These are phyloP conservation scores for Alopecurus myosuroides DNA, from an alignment of 176 grass and related monocot species.

Conservation along the genomic window DNA sequence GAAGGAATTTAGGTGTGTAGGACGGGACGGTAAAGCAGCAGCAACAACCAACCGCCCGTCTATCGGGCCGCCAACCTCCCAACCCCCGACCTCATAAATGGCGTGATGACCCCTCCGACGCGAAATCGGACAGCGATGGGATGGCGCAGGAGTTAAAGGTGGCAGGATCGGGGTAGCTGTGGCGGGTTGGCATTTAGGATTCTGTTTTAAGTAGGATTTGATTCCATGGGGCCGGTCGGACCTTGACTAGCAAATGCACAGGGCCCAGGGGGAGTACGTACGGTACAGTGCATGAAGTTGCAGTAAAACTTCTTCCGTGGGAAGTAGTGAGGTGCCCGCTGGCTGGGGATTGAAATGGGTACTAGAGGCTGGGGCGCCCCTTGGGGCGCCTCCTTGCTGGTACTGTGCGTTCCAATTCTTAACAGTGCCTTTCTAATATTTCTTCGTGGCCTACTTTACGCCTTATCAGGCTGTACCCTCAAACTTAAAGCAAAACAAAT, in stretches of 20 bases:
- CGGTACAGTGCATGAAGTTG: neutral
- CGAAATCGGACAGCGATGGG: neutral
- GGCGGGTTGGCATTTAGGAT: neutral
- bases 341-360: neutral
- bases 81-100: constrained; percentile 3
- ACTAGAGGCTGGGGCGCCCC: no score
- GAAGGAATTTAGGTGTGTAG: neutral
- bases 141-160: neutral
- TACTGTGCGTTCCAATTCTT: no score
- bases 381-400: no score
- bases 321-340: neutral
- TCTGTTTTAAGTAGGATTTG: neutral
- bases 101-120: neutral
- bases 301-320: neutral
- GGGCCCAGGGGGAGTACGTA: no score
- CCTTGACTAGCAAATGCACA: neutral
- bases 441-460: no score
- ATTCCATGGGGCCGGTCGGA: neutral
- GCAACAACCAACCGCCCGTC: neutral
- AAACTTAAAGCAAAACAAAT: no score
- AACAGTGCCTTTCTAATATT: no score
- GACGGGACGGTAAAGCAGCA: neutral
- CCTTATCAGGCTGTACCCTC: no score
- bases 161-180: neutral
- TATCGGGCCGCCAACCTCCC: neutral